Conservation (phyloP, 805 yeast species). For the Wickerhamomyces tratensis region DNA sequence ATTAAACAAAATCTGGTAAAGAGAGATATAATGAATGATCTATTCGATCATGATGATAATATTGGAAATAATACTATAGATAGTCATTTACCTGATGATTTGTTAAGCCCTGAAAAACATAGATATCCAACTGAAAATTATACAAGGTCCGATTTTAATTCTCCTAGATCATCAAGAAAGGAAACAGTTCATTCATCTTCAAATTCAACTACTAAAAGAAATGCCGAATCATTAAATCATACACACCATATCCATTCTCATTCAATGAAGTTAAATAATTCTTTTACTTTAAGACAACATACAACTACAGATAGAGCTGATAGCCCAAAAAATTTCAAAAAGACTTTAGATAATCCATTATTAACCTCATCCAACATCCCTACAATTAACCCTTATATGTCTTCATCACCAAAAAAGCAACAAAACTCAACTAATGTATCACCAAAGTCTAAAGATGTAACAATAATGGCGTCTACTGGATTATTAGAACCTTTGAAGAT, state of each 20-base stretch:
- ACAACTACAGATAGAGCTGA: background rate
- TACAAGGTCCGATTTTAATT: background rate
- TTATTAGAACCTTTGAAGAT: background rate
- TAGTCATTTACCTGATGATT: conserved; percentile 15
- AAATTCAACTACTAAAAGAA: background rate
- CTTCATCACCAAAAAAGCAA: background rate
- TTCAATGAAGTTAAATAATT: background rate
- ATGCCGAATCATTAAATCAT: background rate
- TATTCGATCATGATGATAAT: background rate
- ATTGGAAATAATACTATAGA: conserved; percentile 8
- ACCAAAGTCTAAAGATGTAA: background rate
- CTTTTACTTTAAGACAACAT: background rate
- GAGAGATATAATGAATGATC: background rate
- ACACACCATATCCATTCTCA: background rate
- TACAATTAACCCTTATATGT: background rate
- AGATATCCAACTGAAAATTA: conserved; percentile 10
- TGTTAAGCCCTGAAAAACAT: conserved; percentile 18
- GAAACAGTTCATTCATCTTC: background rate
- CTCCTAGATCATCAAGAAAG: background rate
- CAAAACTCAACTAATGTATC: background rate
- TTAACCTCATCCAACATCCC: background rate
- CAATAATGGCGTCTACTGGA: background rate
- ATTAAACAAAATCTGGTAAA: too few species aligned
- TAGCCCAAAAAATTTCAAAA: too few species aligned
- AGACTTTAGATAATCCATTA: background rate